Evolutionary conservation across 2,329 filamentous ascomycete genomes (phyloP).

Genomic region (Trichophyton mentagrophytes): DNA sequence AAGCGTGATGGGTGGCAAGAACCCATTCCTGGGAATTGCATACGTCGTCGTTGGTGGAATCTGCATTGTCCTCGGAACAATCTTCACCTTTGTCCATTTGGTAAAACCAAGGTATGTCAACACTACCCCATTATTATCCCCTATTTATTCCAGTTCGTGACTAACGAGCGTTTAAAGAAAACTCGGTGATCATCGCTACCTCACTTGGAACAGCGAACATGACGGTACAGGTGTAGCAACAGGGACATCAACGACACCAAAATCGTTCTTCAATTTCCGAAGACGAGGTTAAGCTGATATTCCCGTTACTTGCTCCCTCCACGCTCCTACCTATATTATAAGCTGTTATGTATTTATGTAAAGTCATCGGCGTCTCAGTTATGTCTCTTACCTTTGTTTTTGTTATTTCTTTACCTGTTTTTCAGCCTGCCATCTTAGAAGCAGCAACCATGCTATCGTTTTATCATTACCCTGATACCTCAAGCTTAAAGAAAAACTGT

Average conservation of each 20-base stretch:
- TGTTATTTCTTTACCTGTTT: background rate
- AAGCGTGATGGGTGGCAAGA: constrained; percentile 87
- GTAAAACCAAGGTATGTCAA: constrained; percentile 66
- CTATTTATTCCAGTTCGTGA: constrained; percentile 3
- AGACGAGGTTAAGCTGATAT: constrained; percentile 3
- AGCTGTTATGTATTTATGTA: constrained; percentile 2
- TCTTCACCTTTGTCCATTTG: constrained; percentile 84
- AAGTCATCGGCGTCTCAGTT: background rate
- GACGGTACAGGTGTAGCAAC: constrained; percentile 40
- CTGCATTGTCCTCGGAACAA: constrained; percentile 72
- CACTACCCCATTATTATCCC: background rate
- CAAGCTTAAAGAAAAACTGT: background rate
- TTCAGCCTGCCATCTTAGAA: background rate
- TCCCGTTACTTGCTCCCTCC: background rate
- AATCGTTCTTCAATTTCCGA: constrained; percentile 6
- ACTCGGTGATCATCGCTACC: constrained; percentile 92
- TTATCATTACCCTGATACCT: background rate
- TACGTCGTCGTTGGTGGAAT: constrained; percentile 90
- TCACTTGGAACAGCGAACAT: constrained; percentile 80
- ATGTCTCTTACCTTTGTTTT: background rate
- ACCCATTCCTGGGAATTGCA: constrained; percentile 90
- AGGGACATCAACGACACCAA: constrained; percentile 34
- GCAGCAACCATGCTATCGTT: background rate
- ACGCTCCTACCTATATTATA: background rate
- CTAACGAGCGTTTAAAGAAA: constrained; percentile 46